Percentiles rank a stretch among this genome's conserved stretches.
Conservation (phyloP, 306 rosid genomes). For the Prosopis cineraria region DNA sequence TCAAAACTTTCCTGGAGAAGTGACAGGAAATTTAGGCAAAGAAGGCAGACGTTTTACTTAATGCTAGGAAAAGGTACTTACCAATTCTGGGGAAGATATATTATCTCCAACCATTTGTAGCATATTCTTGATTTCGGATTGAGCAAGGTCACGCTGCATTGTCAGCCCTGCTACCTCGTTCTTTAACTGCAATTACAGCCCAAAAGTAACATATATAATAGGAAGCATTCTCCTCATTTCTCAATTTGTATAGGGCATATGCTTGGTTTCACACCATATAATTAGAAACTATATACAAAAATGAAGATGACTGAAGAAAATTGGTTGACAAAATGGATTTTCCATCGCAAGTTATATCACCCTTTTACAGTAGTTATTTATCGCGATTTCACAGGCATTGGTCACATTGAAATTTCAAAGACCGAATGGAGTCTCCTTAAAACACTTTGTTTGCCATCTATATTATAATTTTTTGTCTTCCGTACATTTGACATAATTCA, state of each 20-base stretch:
- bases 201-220: slow-evolving; percentile 6
- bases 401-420: slow-evolving; percentile 10
- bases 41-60: slow-evolving; percentile 20
- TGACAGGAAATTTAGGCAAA: slow-evolving; percentile 36
- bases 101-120: slow-evolving; percentile 69
- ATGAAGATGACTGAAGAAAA: background rate
- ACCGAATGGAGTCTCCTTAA: background rate
- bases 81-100: slow-evolving; percentile 46
- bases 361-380: slow-evolving; percentile 4
- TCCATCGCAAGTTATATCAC: background rate
- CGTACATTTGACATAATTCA: background rate
- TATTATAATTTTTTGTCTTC: background rate
- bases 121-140: slow-evolving; percentile 79
- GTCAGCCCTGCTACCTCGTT: slow-evolving; percentile 64
- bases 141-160: slow-evolving; percentile 80
- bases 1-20: slow-evolving; percentile 53
- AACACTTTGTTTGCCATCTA: background rate
- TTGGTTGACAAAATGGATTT: background rate
- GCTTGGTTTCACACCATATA: slow-evolving; percentile 15
- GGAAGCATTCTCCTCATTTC: slow-evolving; percentile 5
- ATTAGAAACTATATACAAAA: background rate
- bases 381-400: slow-evolving; percentile 13
- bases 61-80: slow-evolving; percentile 38
- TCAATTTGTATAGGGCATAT: slow-evolving; percentile 24
- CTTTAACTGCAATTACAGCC: slow-evolving; percentile 61